Conservation (phyloP, 768 basidiomycete genomes). For the Gloeostereum incarnatum region DNA sequence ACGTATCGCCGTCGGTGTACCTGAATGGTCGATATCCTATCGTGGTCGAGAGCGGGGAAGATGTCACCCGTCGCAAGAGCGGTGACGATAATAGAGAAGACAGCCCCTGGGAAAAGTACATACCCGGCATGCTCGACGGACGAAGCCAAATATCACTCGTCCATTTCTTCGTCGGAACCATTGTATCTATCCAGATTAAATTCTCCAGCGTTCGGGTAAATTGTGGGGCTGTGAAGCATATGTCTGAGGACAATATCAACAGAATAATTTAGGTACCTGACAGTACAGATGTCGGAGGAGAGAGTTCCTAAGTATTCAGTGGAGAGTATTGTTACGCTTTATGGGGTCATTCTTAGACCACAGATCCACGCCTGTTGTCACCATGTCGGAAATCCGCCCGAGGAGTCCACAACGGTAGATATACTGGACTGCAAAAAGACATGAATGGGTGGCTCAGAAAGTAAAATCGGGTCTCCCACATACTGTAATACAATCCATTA, state of each 20-base stretch:
- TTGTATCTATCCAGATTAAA: conserved; percentile 19
- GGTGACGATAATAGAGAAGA: conserved; percentile 6
- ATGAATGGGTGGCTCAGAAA: not conserved
- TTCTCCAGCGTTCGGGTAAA: conserved; percentile 15
- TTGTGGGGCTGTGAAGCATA: conserved; percentile 7
- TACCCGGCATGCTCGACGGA: conserved; percentile 10
- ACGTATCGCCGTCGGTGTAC: not conserved
- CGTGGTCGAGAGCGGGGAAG: not conserved
- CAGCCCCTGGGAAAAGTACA: not conserved
- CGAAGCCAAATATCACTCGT: conserved; percentile 12
- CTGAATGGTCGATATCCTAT: not conserved
- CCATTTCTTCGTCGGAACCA: conserved; percentile 6
- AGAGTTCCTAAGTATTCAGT: not conserved
- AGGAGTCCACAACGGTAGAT: not conserved
- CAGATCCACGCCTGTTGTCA: not conserved
- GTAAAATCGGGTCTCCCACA: conserved; percentile 5
- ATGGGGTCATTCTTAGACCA: not conserved
- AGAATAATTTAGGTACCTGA: not conserved
- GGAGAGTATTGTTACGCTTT: not conserved
- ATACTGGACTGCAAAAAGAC: not conserved
- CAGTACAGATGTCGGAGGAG: not conserved
- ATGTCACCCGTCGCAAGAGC: conserved; percentile 7
- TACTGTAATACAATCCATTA: conserved; percentile 14
- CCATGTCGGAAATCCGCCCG: not conserved
- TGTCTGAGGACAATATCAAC: conserved; percentile 1